These are phyloP conservation scores for Fermentozyma sake DNA, from an alignment of 1,139 yeast genomes.

Conservation along the genomic window DNA sequence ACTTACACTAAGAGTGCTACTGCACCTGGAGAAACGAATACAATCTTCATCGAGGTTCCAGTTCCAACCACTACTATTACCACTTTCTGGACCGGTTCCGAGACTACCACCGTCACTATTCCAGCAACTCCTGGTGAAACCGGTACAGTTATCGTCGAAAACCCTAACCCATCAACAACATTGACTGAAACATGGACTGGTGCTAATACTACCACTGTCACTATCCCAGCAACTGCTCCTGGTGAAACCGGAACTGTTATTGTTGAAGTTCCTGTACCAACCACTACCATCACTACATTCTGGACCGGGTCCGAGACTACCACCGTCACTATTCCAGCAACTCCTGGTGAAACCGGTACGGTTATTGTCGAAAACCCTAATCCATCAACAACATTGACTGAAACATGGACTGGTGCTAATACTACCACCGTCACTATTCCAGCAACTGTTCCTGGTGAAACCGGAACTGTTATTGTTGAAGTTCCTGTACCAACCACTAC, in stretches of 20 bases:
- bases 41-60: conserved; percentile 12
- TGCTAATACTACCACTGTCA: conserved; percentile 6
- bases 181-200: conserved; percentile 8
- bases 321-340: conserved; percentile 6
- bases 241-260: conserved; percentile 9
- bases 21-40: conserved; percentile 7
- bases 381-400: conserved; percentile 11
- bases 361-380: conserved; percentile 11
- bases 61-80: conserved; percentile 10
- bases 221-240: conserved; percentile 7
- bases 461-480: conserved; percentile 12
- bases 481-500: conserved; percentile 12
- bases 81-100: conserved; percentile 7
- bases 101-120: conserved; percentile 5
- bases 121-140: conserved; percentile 10
- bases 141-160: conserved; percentile 12
- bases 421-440: conserved; percentile 6
- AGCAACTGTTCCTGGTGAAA: conserved; percentile 9
- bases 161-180: conserved; percentile 12
- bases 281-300: conserved; percentile 7
- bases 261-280: conserved; percentile 7
- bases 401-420: conserved; percentile 7
- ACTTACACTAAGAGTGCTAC: conserved; percentile 11
- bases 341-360: conserved; percentile 8
- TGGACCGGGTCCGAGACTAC: conserved; percentile 11